phyloP scores from a whole-genome alignment of 2,329 filamentous ascomycete species.

The Alternaria novae-zelandiae region DNA sequence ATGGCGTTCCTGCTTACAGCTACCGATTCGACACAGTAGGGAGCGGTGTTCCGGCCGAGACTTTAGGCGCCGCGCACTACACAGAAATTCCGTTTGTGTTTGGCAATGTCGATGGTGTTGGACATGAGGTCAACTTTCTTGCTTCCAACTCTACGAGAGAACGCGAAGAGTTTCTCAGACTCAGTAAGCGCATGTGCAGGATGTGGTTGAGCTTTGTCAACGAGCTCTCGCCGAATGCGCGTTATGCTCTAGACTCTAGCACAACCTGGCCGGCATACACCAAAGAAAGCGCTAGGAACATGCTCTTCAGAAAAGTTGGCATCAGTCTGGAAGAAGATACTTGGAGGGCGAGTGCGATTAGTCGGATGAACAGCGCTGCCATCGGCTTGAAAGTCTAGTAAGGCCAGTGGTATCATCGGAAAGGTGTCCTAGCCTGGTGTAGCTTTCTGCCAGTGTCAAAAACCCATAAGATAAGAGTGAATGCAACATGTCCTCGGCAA shows the following conservation, averaged over 20 bases:
- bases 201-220: slow-evolving; percentile 7
- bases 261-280: background rate
- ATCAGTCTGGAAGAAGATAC: background rate
- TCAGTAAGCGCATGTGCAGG: slow-evolving; percentile 1
- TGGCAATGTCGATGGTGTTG: background rate
- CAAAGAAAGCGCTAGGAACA: background rate
- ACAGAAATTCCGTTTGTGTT: background rate
- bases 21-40: background rate
- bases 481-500: background rate
- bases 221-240: slow-evolving; percentile 3
- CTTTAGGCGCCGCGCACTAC: background rate
- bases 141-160: background rate
- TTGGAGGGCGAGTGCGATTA: background rate
- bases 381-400: background rate
- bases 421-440: too few relatives aligned
- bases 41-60: background rate
- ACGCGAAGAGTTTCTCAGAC: background rate
- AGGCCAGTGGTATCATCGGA: too few relatives aligned
- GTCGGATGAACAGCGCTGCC: background rate
- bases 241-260: background rate
- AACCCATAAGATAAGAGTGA: too few relatives aligned
- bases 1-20: background rate
- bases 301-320: background rate
- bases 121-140: background rate
- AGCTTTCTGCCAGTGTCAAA: too few relatives aligned